A percentile compares a stretch with the other conserved stretches of the same genome.
Evolutionary conservation across 2,329 filamentous ascomycete genomes (phyloP).

Genomic region (Fusarium graminum): DNA sequence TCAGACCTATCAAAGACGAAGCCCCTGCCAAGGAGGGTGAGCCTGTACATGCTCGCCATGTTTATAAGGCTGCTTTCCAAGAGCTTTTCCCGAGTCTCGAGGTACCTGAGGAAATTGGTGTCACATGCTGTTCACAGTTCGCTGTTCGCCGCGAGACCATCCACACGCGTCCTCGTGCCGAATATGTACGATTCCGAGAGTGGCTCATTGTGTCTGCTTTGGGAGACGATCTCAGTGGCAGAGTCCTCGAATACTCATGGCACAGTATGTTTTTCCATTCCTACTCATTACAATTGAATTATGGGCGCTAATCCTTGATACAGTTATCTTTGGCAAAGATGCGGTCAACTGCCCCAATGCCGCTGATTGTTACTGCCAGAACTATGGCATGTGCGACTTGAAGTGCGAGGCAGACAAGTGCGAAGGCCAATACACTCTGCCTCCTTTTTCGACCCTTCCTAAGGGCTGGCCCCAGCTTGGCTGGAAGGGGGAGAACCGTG

Average conservation of each 20-base stretch:
- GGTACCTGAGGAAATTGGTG: conserved; percentile 65
- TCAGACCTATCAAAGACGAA: conserved; percentile 57
- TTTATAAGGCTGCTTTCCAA: conserved; percentile 59
- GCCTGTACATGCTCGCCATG: conserved; percentile 56
- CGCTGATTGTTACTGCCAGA: conserved; percentile 74
- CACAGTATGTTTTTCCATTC: conserved; percentile 64
- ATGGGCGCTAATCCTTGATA: conserved; percentile 25
- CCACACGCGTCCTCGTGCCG: conserved; percentile 59
- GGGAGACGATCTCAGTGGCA: conserved; percentile 67
- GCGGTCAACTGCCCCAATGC: conserved; percentile 72
- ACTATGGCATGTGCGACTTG: conserved; percentile 71
- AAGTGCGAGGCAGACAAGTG: conserved; percentile 62
- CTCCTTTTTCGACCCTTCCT: conserved; percentile 69
- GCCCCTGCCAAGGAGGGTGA: conserved; percentile 52
- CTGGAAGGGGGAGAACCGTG: conserved; percentile 49
- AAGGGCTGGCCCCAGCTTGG: conserved; percentile 68
- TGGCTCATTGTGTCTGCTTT: conserved; percentile 71
- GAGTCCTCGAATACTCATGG: conserved; percentile 75
- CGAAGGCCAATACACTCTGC: conserved; percentile 69
- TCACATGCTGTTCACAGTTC: conserved; percentile 76
- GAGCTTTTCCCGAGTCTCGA: conserved; percentile 57
- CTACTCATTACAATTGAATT: not conserved
- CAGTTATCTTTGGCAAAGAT: conserved; percentile 70
- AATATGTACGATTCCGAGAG: conserved; percentile 68
- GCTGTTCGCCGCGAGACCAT: conserved; percentile 69